phyloP scores from a whole-genome alignment of 2,329 filamentous ascomycete genomes.

The Ceratocystis cacaofunesta region DNA sequence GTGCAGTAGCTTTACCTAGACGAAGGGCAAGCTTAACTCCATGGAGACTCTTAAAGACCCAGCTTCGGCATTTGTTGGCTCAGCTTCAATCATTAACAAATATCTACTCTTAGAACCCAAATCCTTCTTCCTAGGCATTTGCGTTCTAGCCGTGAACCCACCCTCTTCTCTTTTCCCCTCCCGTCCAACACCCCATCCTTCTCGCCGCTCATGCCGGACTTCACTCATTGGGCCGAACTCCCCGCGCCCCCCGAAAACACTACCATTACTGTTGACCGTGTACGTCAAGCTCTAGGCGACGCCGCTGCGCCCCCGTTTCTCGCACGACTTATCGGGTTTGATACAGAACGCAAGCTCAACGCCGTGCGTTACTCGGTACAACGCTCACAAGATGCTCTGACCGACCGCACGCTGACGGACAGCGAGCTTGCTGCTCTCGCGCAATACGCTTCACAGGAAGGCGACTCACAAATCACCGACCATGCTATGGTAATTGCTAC shows the following conservation, averaged over 20 bases:
- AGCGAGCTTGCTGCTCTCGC: constrained; percentile 26
- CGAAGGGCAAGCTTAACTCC: too few species aligned
- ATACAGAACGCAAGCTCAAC: constrained; percentile 15
- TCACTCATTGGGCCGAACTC: constrained; percentile 12
- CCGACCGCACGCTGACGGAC: constrained; percentile 24
- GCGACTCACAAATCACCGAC: constrained; percentile 20
- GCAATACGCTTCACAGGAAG: constrained; percentile 21
- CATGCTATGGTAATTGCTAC: constrained; percentile 23
- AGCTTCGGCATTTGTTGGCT: too few species aligned
- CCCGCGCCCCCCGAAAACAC: constrained; percentile 10
- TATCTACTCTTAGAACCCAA: too few species aligned
- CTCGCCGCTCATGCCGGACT: constrained; percentile 5
- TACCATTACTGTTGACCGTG: constrained; percentile 6
- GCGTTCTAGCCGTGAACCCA: not conserved
- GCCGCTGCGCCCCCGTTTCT: constrained; percentile 9
- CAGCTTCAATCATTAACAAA: too few species aligned
- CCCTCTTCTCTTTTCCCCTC: not conserved
- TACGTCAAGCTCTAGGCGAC: constrained; percentile 11
- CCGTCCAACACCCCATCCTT: not conserved
- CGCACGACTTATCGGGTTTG: constrained; percentile 12
- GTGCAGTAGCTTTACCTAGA: not conserved
- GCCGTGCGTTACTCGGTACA: constrained; percentile 20
- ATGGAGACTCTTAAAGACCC: too few species aligned
- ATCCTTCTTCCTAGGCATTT: too few species aligned
- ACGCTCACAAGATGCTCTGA: constrained; percentile 19